phyloP scores from a whole-genome alignment of 1,284 basidiomycete genomes.

The Malassezia arunalokei region DNA sequence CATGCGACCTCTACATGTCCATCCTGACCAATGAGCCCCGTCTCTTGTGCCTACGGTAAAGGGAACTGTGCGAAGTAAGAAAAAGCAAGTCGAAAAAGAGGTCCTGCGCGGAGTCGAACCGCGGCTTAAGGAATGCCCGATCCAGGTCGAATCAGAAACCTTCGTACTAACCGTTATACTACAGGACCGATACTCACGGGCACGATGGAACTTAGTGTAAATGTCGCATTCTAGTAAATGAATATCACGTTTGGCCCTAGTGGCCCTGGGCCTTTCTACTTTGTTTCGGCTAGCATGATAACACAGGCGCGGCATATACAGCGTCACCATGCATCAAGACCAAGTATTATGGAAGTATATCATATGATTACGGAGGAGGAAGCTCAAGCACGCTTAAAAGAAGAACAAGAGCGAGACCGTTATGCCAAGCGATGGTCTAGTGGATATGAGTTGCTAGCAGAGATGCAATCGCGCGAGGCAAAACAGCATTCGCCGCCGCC shows the following conservation, averaged over 20 bases:
- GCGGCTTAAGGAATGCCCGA: slow-evolving; percentile 19
- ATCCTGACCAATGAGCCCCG: too few relatives aligned
- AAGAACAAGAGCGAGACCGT: not conserved
- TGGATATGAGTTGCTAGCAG: not conserved
- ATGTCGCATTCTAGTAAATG: not conserved
- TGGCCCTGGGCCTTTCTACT: not conserved
- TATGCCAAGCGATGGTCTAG: slow-evolving; percentile 2
- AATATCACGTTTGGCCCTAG: not conserved
- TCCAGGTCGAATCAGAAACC: slow-evolving; percentile 13
- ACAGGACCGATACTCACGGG: slow-evolving; percentile 8
- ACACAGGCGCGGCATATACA: not conserved
- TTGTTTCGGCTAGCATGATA: not conserved
- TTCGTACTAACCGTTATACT: slow-evolving; percentile 21
- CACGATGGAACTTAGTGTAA: not conserved
- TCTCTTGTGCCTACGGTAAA: too few relatives aligned
- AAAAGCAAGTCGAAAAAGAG: too few relatives aligned
- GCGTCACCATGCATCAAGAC: not conserved
- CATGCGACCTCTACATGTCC: too few relatives aligned
- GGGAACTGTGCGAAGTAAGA: too few relatives aligned
- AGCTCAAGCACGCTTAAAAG: not conserved
- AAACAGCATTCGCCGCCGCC: not conserved
- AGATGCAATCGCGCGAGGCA: not conserved
- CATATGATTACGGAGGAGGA: slow-evolving; percentile 4
- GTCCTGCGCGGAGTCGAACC: slow-evolving; percentile 14
- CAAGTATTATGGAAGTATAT: slow-evolving; percentile 7